Evolutionary conservation across 140 eudicot genomes (phyloP).

Genomic region (Anethum foeniculum): DNA sequence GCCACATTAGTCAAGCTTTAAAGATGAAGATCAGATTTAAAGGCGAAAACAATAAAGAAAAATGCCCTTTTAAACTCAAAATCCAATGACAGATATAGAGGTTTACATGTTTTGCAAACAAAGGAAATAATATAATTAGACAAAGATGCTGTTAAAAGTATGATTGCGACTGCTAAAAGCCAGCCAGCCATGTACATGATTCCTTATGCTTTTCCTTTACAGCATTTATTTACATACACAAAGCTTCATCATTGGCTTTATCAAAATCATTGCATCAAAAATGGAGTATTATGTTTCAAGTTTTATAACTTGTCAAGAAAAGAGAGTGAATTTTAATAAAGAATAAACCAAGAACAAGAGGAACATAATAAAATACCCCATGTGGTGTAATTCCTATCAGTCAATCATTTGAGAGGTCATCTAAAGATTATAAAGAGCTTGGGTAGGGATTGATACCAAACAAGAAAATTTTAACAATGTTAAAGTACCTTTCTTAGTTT

Average conservation of each 20-base stretch:
- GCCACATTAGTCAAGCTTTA: neutral
- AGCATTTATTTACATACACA: neutral
- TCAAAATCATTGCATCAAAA: neutral
- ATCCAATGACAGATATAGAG: conserved; percentile 5
- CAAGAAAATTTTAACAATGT: neutral
- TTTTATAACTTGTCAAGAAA: neutral
- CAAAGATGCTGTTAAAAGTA: neutral
- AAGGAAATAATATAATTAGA: neutral
- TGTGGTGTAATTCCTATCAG: neutral
- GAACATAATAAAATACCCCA: neutral
- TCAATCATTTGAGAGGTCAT: neutral
- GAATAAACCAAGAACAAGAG: neutral
- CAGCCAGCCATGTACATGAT: neutral
- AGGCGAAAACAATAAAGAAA: neutral
- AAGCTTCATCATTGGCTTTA: neutral
- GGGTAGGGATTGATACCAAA: neutral
- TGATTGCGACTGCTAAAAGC: conserved; percentile 3
- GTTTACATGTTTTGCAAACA: neutral
- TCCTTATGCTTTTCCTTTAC: conserved; percentile 1
- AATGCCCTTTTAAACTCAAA: conserved; percentile 1
- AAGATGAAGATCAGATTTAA: conserved; percentile 1
- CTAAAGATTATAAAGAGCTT: neutral
- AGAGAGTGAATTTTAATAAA: neutral
- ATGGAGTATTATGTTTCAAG: conserved; percentile 2
- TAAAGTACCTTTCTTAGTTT: neutral